Conservation (phyloP, 257 asterid species). For the Coffea eugenioides region DNA sequence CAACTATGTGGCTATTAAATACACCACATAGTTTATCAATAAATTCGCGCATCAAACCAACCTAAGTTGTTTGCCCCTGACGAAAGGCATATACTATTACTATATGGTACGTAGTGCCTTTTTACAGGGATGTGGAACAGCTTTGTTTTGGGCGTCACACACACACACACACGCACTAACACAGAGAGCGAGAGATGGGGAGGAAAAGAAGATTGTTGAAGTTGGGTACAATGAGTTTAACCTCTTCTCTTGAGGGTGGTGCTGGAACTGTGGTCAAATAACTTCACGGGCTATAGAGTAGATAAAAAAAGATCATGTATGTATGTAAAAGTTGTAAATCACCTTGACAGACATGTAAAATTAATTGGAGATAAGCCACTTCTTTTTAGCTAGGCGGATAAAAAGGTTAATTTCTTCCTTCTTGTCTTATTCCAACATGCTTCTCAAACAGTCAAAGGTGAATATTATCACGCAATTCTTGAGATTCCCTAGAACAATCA, state of each 20-base stretch:
- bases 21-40: too few relatives aligned
- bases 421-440: background rate
- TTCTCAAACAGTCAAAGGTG: background rate
- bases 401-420: background rate
- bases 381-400: background rate
- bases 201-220: background rate
- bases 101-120: background rate
- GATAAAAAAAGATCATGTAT: background rate
- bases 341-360: background rate
- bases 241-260: background rate
- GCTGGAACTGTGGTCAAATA: background rate
- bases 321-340: background rate
- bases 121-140: background rate
- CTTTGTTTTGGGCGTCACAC: background rate
- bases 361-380: background rate
- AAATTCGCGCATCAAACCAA: too few relatives aligned
- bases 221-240: background rate
- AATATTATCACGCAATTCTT: background rate
- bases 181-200: background rate
- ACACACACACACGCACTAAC: slow-evolving; percentile 1
- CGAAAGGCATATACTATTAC: background rate
- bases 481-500: background rate
- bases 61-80: background rate
- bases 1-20: too few relatives aligned
- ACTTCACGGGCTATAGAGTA: background rate